Evolutionary conservation across 352 stramenopile species (phyloP).

Genomic region (Phytophthora aleatoria): DNA sequence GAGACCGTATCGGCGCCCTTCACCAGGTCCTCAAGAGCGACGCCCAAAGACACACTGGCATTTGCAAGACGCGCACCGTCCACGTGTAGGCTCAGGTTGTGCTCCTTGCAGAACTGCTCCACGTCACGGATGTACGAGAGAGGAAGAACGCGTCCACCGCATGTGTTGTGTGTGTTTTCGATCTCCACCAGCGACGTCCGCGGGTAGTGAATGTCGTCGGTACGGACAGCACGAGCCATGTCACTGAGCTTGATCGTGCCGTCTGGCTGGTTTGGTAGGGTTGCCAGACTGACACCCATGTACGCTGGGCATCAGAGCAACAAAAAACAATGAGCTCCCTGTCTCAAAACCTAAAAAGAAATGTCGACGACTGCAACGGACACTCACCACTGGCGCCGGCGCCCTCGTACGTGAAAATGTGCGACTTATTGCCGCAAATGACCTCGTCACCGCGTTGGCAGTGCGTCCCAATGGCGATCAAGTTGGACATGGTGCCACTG

Average conservation of each 20-base stretch:
- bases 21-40: slow-evolving; percentile 80
- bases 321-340: background rate
- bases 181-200: slow-evolving; percentile 91
- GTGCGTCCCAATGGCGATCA: slow-evolving; percentile 94
- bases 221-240: slow-evolving; percentile 70
- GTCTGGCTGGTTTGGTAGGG: slow-evolving; percentile 77
- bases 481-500: slow-evolving; percentile 97
- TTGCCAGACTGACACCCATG: slow-evolving; percentile 89
- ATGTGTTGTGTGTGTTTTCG: slow-evolving; percentile 99
- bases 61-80: slow-evolving; percentile 97
- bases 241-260: slow-evolving; percentile 84
- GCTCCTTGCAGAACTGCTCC: slow-evolving; percentile 67
- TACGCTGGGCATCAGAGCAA: slow-evolving; percentile 46
- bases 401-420: slow-evolving; percentile 97
- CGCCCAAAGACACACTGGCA: slow-evolving; percentile 81
- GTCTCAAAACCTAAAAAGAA: background rate
- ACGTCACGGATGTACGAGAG: slow-evolving; percentile 82
- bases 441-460: slow-evolving; percentile 93
- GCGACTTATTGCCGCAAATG: slow-evolving; percentile 94
- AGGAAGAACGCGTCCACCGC: slow-evolving; percentile 91
- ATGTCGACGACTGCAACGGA: background rate
- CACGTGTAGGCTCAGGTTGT: slow-evolving; percentile 92
- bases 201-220: slow-evolving; percentile 79
- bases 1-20: slow-evolving; percentile 89
- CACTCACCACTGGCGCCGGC: slow-evolving; percentile 78